Base-by-base conservation (phyloP, 306 rosid species). In the Quercus engelmannii region DNA sequence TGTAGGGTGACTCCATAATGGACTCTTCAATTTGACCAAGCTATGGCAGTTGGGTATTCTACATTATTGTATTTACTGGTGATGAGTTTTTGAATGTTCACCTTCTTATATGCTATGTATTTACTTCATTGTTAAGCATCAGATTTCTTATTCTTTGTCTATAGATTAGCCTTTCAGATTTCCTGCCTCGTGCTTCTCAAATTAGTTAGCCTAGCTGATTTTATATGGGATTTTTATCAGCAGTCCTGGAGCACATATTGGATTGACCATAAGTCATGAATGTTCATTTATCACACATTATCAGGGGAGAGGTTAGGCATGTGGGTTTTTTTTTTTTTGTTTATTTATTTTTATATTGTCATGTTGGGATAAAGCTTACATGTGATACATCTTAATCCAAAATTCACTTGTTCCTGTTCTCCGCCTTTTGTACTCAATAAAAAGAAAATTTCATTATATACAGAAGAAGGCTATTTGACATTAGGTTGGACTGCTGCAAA, bases 21-120 rank as follows among this genome's bases (percentile, higher is more conserved):
- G 71, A 58, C 46, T 55, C 75, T 30, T 72, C 56, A 49, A 43
- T 71, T n/a, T 31, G 72, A 70, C 77, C 26, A 49, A 46, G 77
- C 15, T 43, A 13, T 21, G 15, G 56, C 20, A 51, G 63, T 41
- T 33, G 68, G 57, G 23, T 43, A 15, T 49, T 38, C 71, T 73
- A 11, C 61, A 1, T 55, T n/a, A 18, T 64, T 28, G 19, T 35
- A 55, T 51, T 59, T 58, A 25, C 55, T 6, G 18, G 3, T 55
- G 75, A 59, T 64, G 69, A 63, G 59, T 63, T 61, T 43, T 52
- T 26, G 8, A 55, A 30, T 71, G 31, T 76, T 61, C 74, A 58
- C 26, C 71, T 61, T 56, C 13, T 75, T 23, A 49, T 35, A 55
- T 38, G 3, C 26, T 33, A 2, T 35, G 33, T 28, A 59, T 4